phyloP scores from a whole-genome alignment of 805 yeast species.

The Saccharomyces kudriavzevii region DNA sequence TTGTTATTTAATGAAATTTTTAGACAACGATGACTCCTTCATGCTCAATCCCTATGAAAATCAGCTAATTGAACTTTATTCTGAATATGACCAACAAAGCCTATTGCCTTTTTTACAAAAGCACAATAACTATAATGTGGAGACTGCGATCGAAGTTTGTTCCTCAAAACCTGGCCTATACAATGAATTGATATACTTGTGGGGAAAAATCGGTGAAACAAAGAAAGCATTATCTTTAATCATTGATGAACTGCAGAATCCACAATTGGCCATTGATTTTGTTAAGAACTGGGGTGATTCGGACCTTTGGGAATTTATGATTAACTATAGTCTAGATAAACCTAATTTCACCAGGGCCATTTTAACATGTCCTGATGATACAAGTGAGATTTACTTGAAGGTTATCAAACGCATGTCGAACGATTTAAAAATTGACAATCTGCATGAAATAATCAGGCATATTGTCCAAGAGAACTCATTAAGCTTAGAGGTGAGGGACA shows the following conservation, averaged over 20 bases:
- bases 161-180: conserved; percentile 34
- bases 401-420: conserved; percentile 59
- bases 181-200: conserved; percentile 71
- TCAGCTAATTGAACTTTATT: conserved; percentile 54
- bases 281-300: conserved; percentile 59
- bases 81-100: conserved; percentile 46
- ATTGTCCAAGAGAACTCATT: conserved; percentile 60
- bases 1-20: conserved; percentile 56
- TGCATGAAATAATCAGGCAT: conserved; percentile 50
- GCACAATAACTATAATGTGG: conserved; percentile 58
- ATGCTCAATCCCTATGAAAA: conserved; percentile 54
- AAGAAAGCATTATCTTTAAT: conserved; percentile 69
- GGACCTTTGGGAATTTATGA: conserved; percentile 73
- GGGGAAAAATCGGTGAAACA: conserved; percentile 77
- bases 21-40: conserved; percentile 43
- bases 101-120: conserved; percentile 55
- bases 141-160: conserved; percentile 60
- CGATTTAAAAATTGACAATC: conserved; percentile 54
- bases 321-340: conserved; percentile 60
- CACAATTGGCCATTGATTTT: conserved; percentile 72
- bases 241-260: conserved; percentile 68
- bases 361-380: conserved; percentile 58
- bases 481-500: conserved; percentile 43
- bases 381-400: conserved; percentile 53
- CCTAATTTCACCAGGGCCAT: conserved; percentile 73